Conservation (phyloP, 1,284 basidiomycete genomes). For the Bjerkandera adusta region DNA sequence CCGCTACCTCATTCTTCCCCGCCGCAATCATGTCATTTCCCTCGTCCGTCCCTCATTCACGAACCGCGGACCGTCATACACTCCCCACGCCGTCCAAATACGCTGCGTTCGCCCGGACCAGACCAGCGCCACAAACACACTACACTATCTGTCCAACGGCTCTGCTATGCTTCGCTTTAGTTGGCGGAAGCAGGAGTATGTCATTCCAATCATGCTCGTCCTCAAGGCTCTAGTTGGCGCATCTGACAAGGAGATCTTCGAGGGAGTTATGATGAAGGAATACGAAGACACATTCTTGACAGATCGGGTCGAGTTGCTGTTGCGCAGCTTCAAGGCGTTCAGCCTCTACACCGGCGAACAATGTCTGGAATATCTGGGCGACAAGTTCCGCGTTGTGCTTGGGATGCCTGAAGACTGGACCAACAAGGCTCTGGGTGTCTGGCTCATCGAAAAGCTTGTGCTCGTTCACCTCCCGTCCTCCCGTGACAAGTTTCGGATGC, state of each 20-base stretch:
- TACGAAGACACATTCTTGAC: slow-evolving; percentile 97
- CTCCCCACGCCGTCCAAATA: slow-evolving; percentile 92
- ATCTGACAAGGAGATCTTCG: slow-evolving; percentile 97
- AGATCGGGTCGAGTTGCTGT: slow-evolving; percentile 96
- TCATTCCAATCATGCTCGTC: slow-evolving; percentile 96
- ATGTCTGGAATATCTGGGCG: slow-evolving; percentile 95
- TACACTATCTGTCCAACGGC: slow-evolving; percentile 97
- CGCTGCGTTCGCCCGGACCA: slow-evolving; percentile 93
- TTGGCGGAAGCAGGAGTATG: slow-evolving; percentile 99
- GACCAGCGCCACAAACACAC: slow-evolving; percentile 89
- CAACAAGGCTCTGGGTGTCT: slow-evolving; percentile 81
- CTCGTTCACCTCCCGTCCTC: slow-evolving; percentile 89
- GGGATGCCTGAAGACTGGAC: slow-evolving; percentile 93
- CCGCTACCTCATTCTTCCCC: slow-evolving; percentile 92
- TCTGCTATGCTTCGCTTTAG: slow-evolving; percentile 95
- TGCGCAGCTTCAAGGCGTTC: slow-evolving; percentile 96
- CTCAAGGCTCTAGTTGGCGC: slow-evolving; percentile 95
- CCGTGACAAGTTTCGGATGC: slow-evolving; percentile 95
- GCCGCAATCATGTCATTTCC: slow-evolving; percentile 87
- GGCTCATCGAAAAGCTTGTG: slow-evolving; percentile 85
- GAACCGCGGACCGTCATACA: slow-evolving; percentile 94
- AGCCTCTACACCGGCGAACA: slow-evolving; percentile 87
- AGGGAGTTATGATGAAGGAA: slow-evolving; percentile 97
- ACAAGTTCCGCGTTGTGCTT: slow-evolving; percentile 95
- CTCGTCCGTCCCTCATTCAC: slow-evolving; percentile 85